Conservation (phyloP, 192 early-diverging fungal species). For the Coemansia sp. region DNA sequence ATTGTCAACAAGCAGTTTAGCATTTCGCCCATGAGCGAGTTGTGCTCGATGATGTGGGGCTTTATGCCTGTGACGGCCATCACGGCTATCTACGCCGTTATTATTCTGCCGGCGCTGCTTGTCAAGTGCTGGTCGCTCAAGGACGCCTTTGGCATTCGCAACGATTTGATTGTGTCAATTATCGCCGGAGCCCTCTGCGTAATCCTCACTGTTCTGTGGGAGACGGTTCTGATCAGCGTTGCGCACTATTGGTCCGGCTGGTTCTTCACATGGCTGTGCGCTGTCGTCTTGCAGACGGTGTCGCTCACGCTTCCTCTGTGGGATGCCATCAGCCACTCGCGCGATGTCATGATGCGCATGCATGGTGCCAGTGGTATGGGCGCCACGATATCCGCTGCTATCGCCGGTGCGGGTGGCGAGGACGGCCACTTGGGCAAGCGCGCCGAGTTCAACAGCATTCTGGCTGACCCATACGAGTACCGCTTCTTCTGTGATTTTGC, state of each 20-base stretch:
- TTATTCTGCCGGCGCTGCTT: conserved; percentile 26
- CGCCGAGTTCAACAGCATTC: conserved; percentile 38
- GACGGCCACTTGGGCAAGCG: conserved; percentile 19
- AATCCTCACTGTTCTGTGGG: conserved; percentile 29
- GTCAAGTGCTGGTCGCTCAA: conserved; percentile 36
- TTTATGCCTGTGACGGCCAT: conserved; percentile 23
- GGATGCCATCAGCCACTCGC: conserved; percentile 33
- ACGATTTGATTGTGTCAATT: conserved; percentile 34
- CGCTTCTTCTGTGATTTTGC: conserved; percentile 51
- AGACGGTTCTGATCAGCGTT: conserved; percentile 17
- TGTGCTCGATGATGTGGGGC: conserved; percentile 36
- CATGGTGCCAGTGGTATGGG: conserved; percentile 33
- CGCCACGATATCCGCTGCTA: conserved; percentile 25
- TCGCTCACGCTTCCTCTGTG: conserved; percentile 34
- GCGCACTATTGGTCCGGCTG: conserved; percentile 34
- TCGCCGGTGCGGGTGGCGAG: conserved; percentile 25
- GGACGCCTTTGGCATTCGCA: conserved; percentile 47
- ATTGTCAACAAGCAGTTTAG: conserved; percentile 40
- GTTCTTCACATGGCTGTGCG: conserved; percentile 41
- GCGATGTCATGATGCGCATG: conserved; percentile 35
- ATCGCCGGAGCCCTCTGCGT: conserved; percentile 19
- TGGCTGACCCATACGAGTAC: conserved; percentile 45
- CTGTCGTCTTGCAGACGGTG: conserved; percentile 19
- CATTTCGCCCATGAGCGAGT: conserved; percentile 19
- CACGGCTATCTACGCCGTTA: conserved; percentile 9